Evolutionary conservation across 1,284 basidiomycete genomes (phyloP).

Genomic region (Hymenochaete sp.): DNA sequence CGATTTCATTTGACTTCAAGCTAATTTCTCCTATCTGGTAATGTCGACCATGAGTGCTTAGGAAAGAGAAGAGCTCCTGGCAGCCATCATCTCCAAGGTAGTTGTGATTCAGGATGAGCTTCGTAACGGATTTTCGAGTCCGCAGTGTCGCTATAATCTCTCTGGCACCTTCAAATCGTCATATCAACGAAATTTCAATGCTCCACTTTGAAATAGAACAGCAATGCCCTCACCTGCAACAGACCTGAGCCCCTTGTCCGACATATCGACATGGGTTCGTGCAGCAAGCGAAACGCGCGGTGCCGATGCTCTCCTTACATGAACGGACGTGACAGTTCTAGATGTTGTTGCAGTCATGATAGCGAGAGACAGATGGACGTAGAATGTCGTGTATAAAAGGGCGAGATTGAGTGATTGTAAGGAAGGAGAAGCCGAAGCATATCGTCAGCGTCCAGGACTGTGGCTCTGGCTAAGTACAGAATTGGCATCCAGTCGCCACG

Average conservation of each 20-base stretch:
- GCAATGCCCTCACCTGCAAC: constrained; percentile 6
- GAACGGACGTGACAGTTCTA: constrained; percentile 7
- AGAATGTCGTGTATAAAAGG: too few relatives aligned
- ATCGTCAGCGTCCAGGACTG: too few relatives aligned
- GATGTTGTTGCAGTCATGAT: not conserved
- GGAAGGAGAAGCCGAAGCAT: too few relatives aligned
- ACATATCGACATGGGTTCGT: constrained; percentile 15
- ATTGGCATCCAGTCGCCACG: too few relatives aligned
- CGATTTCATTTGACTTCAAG: constrained; percentile 47
- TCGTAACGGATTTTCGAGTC: constrained; percentile 35
- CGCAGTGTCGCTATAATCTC: constrained; percentile 39
- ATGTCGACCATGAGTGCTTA: constrained; percentile 40
- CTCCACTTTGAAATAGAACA: not conserved
- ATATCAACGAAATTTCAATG: not conserved
- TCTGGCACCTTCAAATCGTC: constrained; percentile 35
- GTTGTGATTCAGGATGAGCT: constrained; percentile 50
- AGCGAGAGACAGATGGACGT: too few relatives aligned
- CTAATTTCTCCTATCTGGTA: constrained; percentile 47
- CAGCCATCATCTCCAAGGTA: constrained; percentile 52
- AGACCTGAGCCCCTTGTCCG: constrained; percentile 14
- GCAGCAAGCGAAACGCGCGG: constrained; percentile 12
- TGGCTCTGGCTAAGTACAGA: too few relatives aligned
- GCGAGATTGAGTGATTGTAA: too few relatives aligned
- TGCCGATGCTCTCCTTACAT: constrained; percentile 16
- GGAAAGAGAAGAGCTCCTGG: constrained; percentile 44